phyloP scores from a whole-genome alignment of 306 rosid species.

The Glycine tomentella region DNA sequence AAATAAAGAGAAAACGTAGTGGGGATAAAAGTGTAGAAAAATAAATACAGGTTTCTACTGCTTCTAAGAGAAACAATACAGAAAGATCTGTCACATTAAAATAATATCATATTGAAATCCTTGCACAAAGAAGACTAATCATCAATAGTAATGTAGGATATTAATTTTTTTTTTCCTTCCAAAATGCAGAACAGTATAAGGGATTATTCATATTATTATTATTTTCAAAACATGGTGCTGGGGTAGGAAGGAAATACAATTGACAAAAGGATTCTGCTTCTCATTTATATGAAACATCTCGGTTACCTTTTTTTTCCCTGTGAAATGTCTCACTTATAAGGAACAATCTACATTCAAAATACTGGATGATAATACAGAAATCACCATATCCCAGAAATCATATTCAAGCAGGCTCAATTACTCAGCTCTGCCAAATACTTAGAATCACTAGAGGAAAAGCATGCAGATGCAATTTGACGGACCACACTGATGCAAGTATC shows the following conservation, averaged over 20 bases:
- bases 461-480: slow-evolving; percentile 32
- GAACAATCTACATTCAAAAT: slow-evolving; percentile 31
- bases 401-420: slow-evolving; percentile 33
- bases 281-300: slow-evolving; percentile 6
- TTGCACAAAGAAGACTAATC: slow-evolving; percentile 21
- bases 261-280: slow-evolving; percentile 31
- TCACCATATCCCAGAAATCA: not conserved
- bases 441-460: not conserved
- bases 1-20: slow-evolving; percentile 24
- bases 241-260: slow-evolving; percentile 35
- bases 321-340: slow-evolving; percentile 29
- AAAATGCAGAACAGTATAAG: slow-evolving; percentile 23
- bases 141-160: not conserved
- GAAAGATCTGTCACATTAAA: slow-evolving; percentile 58
- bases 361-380: slow-evolving; percentile 11
- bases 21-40: not conserved
- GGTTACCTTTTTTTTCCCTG: not conserved
- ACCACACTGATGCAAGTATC: not conserved
- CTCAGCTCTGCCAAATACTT: slow-evolving; percentile 12
- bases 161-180: not conserved
- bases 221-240: not conserved
- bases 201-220: not conserved
- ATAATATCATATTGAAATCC: slow-evolving; percentile 20
- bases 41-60: slow-evolving; percentile 69
- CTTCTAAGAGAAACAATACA: slow-evolving; percentile 73